Evolutionary conservation across 2,329 filamentous ascomycete species (phyloP).

Genomic region (Aspergillus ruber): DNA sequence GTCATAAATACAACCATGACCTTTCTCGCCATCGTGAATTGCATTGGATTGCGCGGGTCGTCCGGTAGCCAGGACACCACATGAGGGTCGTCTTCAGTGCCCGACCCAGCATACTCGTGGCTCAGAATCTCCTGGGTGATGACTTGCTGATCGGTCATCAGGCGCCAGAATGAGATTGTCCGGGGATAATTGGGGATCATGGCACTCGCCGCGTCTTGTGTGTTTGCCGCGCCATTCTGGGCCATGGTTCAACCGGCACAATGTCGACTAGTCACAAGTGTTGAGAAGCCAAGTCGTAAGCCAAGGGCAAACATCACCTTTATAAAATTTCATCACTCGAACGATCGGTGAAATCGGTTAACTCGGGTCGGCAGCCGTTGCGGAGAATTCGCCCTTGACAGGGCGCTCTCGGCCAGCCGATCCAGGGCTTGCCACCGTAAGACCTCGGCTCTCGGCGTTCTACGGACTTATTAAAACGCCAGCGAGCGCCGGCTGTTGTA

Average conservation of each 20-base stretch:
- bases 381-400: neutral
- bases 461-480: no score
- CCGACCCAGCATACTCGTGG: slow-evolving; percentile 7
- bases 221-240: neutral
- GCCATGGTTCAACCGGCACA: neutral
- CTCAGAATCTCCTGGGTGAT: slow-evolving; percentile 7
- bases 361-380: neutral
- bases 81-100: slow-evolving; percentile 9
- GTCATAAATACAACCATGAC: slow-evolving; percentile 7
- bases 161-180: slow-evolving; percentile 9
- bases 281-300: neutral
- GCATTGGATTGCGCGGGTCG: slow-evolving; percentile 10
- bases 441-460: neutral
- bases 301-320: neutral
- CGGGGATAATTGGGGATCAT: neutral
- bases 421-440: neutral
- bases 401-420: neutral
- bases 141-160: slow-evolving; percentile 10
- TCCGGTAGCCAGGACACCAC: slow-evolving; percentile 10
- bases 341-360: neutral
- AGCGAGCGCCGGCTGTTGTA: no score
- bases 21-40: slow-evolving; percentile 1
- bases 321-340: neutral
- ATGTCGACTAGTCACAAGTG: neutral
- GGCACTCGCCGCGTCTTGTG: neutral